Conservation (phyloP, 257 asterid species). For the Plantago major region DNA sequence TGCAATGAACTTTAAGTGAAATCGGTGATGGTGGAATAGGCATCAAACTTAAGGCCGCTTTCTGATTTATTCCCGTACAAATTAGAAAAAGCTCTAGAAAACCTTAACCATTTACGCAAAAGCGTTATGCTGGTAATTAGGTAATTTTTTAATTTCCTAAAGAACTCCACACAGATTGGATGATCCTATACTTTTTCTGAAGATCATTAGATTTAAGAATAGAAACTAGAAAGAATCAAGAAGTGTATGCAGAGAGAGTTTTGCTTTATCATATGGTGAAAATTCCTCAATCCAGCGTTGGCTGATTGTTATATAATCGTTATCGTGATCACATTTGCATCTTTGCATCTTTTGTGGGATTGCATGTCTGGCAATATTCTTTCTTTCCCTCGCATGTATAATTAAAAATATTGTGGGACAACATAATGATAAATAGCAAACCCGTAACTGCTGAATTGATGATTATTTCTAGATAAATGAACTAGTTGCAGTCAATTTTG, state of each 20-base stretch:
- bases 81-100: slow-evolving; percentile 14
- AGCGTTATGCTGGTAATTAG: slow-evolving; percentile 11
- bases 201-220: background rate
- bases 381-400: background rate
- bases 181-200: background rate
- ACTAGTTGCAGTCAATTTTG: background rate
- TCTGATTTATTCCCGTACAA: slow-evolving; percentile 22
- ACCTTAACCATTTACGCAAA: slow-evolving; percentile 14
- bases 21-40: slow-evolving; percentile 15
- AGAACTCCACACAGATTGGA: slow-evolving; percentile 23
- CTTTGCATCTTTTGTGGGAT: slow-evolving; percentile 21
- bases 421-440: slow-evolving; percentile 1
- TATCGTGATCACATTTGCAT: slow-evolving; percentile 16
- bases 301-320: slow-evolving; percentile 4
- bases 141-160: slow-evolving; percentile 2
- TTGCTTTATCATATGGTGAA: slow-evolving; percentile 6
- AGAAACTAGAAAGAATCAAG: slow-evolving; percentile 9
- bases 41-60: slow-evolving; percentile 12
- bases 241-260: slow-evolving; percentile 19
- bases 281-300: slow-evolving; percentile 7
- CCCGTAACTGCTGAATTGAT: background rate
- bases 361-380: slow-evolving; percentile 18
- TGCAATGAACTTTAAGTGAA: slow-evolving; percentile 6
- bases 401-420: background rate
- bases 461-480: background rate